phyloP scores from a whole-genome alignment of 1,139 yeast species.

The Pichia sp. region DNA sequence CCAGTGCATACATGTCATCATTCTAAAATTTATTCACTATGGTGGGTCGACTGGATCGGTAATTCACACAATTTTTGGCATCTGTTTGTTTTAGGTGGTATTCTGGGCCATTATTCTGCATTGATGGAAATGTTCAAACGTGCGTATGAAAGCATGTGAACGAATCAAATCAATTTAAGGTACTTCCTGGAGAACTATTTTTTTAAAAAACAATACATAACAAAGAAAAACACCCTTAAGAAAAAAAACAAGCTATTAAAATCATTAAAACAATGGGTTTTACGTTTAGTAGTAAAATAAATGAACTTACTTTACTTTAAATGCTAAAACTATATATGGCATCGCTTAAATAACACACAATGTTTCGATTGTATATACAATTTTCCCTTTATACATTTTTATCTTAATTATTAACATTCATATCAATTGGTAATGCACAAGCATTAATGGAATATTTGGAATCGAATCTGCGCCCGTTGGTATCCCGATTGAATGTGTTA shows the following conservation, averaged over 20 bases:
- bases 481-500: too few species aligned
- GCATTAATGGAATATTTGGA: constrained; percentile 8
- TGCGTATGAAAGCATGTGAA: constrained; percentile 1
- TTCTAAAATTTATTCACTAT: constrained; percentile 47
- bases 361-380: too few species aligned
- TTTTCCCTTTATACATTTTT: not conserved
- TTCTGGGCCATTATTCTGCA: constrained; percentile 77
- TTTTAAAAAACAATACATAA: too few species aligned
- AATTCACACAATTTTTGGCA: constrained; percentile 94
- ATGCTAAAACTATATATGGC: too few species aligned
- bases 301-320: too few species aligned
- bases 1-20: constrained; percentile 40
- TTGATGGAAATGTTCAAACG: constrained; percentile 56
- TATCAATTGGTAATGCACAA: constrained; percentile 9
- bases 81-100: constrained; percentile 78
- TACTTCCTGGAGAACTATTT: too few species aligned
- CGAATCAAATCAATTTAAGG: not conserved
- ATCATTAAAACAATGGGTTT: too few species aligned
- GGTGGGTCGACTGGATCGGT: constrained; percentile 77
- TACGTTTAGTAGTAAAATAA: too few species aligned
- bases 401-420: not conserved
- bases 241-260: too few species aligned
- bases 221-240: too few species aligned
- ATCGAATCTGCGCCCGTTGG: constrained; percentile 2
- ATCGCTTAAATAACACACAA: too few species aligned